Base-by-base conservation (phyloP, 305 asterid species). In the Solanum aculeatissimum region DNA sequence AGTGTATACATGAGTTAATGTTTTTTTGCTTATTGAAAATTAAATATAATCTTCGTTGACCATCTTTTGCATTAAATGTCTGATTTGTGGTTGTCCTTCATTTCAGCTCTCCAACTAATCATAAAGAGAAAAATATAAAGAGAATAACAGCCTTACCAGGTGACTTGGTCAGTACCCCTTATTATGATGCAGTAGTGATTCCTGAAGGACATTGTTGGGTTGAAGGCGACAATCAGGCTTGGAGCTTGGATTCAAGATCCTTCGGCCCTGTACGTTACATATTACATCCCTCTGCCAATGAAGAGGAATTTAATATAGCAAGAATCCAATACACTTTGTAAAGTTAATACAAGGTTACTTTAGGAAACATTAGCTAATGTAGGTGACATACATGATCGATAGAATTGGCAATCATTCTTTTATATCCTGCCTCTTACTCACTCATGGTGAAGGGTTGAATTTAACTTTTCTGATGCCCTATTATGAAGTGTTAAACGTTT, bases 161-260 rank as follows among this genome's bases (percentile, higher is more conserved):
- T 81, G 98, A 97, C 68, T 93, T 92, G 97, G 86, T 95, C 84
- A 80, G 88, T 65, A 77, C 87, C 82, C 86, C 93, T 32, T 58
- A 74, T 23, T 84, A 86, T 42, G 95, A 96, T 85, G 84, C 91
- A 11, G 83, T 92, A 80, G 85, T 89, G 88, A 77, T 97, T 69
- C 98, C 99, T 18, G 92, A 92, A 85, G 98, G 99, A 82, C 98
- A 93, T 87, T 97, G 98, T 88, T 97, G 98, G 98, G 97, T 97
- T 79, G 95, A 89, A 79, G 99, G 99, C 53, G 99, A 95, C 89
- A 94, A 97, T 87, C 86, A 91, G 7, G 92, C 91, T 80, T 89
- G 86, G 81, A 97, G 98, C 93, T 75, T 87, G 49, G 99, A 97
- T 87, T 95, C 98, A 4, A 91, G 97, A 86, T 90, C 96, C 23